Percentiles rank a stretch among this genome's conserved stretches.
Evolutionary conservation across 768 basidiomycete genomes (phyloP).

Genomic region (Suillus discolor): DNA sequence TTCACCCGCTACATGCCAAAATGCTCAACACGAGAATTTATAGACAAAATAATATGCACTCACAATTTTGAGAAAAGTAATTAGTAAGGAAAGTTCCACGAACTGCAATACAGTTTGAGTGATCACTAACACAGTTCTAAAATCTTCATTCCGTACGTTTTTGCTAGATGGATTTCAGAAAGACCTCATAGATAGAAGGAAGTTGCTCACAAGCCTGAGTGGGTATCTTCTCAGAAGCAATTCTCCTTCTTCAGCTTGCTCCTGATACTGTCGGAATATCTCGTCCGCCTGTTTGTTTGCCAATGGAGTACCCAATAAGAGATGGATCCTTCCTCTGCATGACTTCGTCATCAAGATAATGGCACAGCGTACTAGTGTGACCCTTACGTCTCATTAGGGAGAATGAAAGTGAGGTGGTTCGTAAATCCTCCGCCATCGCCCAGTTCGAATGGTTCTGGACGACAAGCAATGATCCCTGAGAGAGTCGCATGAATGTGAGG

Average conservation of each 20-base stretch:
- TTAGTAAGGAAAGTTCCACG: conserved; percentile 73
- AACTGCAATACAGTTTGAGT: conserved; percentile 40
- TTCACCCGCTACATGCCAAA: conserved; percentile 58
- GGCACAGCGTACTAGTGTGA: neutral
- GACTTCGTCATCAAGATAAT: neutral
- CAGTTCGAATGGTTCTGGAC: conserved; percentile 21
- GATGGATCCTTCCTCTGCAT: conserved; percentile 63
- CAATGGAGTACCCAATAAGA: conserved; percentile 44
- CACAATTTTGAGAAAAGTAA: conserved; percentile 87
- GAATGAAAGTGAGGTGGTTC: conserved; percentile 48
- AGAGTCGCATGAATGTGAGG: neutral
- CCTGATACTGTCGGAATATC: conserved; percentile 69
- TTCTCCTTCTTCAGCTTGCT: conserved; percentile 55
- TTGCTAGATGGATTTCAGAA: conserved; percentile 47
- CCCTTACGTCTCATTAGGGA: conserved; percentile 50
- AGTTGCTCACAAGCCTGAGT: conserved; percentile 55
- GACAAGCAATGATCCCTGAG: conserved; percentile 23
- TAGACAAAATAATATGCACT: conserved; percentile 24
- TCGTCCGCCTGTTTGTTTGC: conserved; percentile 48
- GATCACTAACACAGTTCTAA: conserved; percentile 1
- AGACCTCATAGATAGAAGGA: conserved; percentile 6
- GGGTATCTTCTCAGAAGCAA: conserved; percentile 75
- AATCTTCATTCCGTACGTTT: conserved; percentile 49
- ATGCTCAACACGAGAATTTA: conserved; percentile 1
- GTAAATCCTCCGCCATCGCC: conserved; percentile 26